phyloP scores from a whole-genome alignment of 495 filamentous ascomycete genomes.

The Darksidea phi region DNA sequence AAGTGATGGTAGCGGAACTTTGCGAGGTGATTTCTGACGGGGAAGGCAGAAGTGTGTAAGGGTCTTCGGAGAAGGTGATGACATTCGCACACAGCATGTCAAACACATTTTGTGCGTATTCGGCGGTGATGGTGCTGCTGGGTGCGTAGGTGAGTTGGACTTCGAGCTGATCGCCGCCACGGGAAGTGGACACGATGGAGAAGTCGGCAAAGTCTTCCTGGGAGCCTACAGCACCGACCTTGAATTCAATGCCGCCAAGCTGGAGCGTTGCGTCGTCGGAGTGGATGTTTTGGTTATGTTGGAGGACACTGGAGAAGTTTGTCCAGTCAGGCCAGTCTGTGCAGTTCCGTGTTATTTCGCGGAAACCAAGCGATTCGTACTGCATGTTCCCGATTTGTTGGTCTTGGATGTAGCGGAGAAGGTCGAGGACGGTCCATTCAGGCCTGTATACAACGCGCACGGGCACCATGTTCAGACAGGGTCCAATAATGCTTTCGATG shows the following conservation, averaged over 20 bases:
- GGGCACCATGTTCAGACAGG: conserved; percentile 61
- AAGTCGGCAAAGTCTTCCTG: conserved; percentile 55
- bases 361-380: conserved; percentile 48
- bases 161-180: conserved; percentile 46
- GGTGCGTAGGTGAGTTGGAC: conserved; percentile 50
- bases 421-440: conserved; percentile 51
- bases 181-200: conserved; percentile 50
- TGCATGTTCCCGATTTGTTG: conserved; percentile 60
- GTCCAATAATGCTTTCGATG: conserved; percentile 56
- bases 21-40: conserved; percentile 39
- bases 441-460: conserved; percentile 55
- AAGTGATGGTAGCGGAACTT: conserved; percentile 38
- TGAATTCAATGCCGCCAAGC: conserved; percentile 49
- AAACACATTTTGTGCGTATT: conserved; percentile 49
- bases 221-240: conserved; percentile 51
- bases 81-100: conserved; percentile 53
- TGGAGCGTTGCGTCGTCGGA: conserved; percentile 15
- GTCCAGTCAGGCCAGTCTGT: conserved; percentile 41
- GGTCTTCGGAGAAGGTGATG: conserved; percentile 49
- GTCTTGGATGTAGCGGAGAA: conserved; percentile 57
- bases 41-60: conserved; percentile 48
- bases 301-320: conserved; percentile 31
- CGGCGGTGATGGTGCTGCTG: conserved; percentile 46
- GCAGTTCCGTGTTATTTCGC: conserved; percentile 39
- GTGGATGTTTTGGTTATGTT: conserved; percentile 36